phyloP scores from a whole-genome alignment of 1,284 basidiomycete species.

The Apiotrichum gracile region DNA sequence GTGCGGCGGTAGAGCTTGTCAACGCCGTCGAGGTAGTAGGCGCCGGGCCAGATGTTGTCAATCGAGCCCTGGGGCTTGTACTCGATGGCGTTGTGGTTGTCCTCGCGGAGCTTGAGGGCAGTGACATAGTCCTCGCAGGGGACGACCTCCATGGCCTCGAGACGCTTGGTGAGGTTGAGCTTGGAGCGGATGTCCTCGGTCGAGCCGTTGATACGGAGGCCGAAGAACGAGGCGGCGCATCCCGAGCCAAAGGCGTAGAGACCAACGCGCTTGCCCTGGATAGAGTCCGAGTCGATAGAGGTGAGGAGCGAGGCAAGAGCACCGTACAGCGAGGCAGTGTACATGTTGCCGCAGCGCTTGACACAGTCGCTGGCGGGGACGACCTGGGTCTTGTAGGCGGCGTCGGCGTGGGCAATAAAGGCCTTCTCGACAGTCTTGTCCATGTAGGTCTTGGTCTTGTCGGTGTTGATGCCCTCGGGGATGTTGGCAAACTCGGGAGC shows the following conservation, averaged over 20 bases:
- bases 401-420: slow-evolving; percentile 69
- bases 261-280: slow-evolving; percentile 69
- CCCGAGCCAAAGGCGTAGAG: slow-evolving; percentile 94
- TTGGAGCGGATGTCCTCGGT: slow-evolving; percentile 71
- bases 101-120: slow-evolving; percentile 77
- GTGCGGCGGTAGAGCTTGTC: slow-evolving; percentile 90
- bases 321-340: slow-evolving; percentile 94
- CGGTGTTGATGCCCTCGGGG: slow-evolving; percentile 62
- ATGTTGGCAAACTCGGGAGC: slow-evolving; percentile 69
- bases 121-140: slow-evolving; percentile 80
- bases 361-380: slow-evolving; percentile 75
- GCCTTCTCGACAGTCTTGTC: slow-evolving; percentile 96
- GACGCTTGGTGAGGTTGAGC: slow-evolving; percentile 69
- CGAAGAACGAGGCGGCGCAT: slow-evolving; percentile 86
- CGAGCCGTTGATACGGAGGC: slow-evolving; percentile 75
- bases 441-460: slow-evolving; percentile 68
- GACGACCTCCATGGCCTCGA: slow-evolving; percentile 83
- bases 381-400: slow-evolving; percentile 64
- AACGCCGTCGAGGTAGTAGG: slow-evolving; percentile 88
- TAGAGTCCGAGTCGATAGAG: slow-evolving; percentile 56
- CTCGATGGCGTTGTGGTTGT: slow-evolving; percentile 87
- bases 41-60: slow-evolving; percentile 88
- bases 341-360: slow-evolving; percentile 92
- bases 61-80: slow-evolving; percentile 81
- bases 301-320: slow-evolving; percentile 79